phyloP scores from a whole-genome alignment of 352 stramenopile genomes.

The Phytopythium montanum region DNA sequence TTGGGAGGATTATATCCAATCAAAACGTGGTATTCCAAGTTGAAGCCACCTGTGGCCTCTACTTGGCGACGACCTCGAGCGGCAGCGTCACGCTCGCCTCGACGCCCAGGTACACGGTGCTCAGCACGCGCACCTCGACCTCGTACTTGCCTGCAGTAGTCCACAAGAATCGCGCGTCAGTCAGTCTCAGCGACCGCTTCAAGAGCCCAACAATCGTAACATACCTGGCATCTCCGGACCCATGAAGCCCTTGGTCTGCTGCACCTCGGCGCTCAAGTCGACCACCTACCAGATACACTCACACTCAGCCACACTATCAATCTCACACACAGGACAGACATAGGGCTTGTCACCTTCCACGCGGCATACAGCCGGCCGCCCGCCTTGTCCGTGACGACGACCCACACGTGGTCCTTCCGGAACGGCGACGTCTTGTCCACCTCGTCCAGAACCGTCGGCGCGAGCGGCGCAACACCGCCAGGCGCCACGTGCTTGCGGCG shows the following conservation, averaged over 20 bases:
- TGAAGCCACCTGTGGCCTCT: not conserved
- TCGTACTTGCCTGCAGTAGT: conserved; percentile 53
- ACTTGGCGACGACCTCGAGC: conserved; percentile 32
- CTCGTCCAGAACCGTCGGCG: conserved; percentile 67
- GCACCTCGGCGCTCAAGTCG: conserved; percentile 47
- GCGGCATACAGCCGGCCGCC: conserved; percentile 55
- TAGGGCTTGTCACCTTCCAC: conserved; percentile 43
- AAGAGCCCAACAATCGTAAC: not conserved
- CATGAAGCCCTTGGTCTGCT: conserved; percentile 56
- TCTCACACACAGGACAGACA: not conserved
- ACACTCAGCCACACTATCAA: conserved; percentile 2
- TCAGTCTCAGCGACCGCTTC: not conserved
- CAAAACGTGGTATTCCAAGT: too few relatives aligned
- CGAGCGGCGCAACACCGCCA: conserved; percentile 39
- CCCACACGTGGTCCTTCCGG: conserved; percentile 73
- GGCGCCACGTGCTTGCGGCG: conserved; percentile 43
- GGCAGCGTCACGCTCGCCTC: conserved; percentile 33
- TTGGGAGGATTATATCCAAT: too few relatives aligned
- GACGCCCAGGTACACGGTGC: conserved; percentile 55
- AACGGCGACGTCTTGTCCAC: conserved; percentile 64
- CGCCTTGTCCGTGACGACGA: conserved; percentile 60
- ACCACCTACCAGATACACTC: conserved; percentile 24
- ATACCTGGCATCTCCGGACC: conserved; percentile 54
- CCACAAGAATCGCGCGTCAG: not conserved
- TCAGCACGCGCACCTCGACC: conserved; percentile 72